Percentiles rank a stretch among this genome's conserved stretches.
Conservation (phyloP, 371 early-diverging fungal species). For the Blastocladiella emersonii region DNA sequence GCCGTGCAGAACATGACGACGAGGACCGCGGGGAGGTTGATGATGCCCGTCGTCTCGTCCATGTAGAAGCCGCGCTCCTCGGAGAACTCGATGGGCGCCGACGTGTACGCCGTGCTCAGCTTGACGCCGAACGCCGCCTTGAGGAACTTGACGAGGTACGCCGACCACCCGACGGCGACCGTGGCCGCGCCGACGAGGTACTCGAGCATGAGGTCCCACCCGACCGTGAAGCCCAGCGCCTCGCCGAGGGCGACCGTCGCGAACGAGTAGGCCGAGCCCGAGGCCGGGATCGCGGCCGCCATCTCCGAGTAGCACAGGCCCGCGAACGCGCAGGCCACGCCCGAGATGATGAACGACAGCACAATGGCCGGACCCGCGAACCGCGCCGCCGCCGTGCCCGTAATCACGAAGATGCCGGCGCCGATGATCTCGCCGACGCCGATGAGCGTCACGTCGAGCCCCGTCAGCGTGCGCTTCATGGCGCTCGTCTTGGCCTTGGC, state of each 20-base stretch:
- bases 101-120: conserved; percentile 33
- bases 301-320: conserved; percentile 70
- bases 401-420: conserved; percentile 41
- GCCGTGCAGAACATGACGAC: not conserved
- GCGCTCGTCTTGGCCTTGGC: conserved; percentile 11
- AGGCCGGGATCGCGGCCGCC: conserved; percentile 66
- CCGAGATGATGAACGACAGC: conserved; percentile 57
- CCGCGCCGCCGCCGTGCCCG: conserved; percentile 55
- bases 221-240: conserved; percentile 50
- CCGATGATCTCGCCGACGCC: conserved; percentile 65
- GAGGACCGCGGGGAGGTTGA: not conserved
- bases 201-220: conserved; percentile 75
- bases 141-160: conserved; percentile 55
- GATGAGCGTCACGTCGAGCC: conserved; percentile 25
- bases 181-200: conserved; percentile 42
- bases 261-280: conserved; percentile 73
- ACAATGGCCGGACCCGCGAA: conserved; percentile 72
- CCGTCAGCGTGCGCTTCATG: conserved; percentile 22
- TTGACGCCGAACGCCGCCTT: conserved; percentile 41
- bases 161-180: conserved; percentile 59
- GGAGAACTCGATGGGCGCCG: conserved; percentile 47
- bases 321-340: conserved; percentile 51
- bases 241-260: conserved; percentile 72
- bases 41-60: conserved; percentile 20
- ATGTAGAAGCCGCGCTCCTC: conserved; percentile 23